Percentiles rank a stretch among this genome's conserved stretches.
phyloP scores from a whole-genome alignment of 169 alveolate species.

The Plasmodium billcollinsi region DNA sequence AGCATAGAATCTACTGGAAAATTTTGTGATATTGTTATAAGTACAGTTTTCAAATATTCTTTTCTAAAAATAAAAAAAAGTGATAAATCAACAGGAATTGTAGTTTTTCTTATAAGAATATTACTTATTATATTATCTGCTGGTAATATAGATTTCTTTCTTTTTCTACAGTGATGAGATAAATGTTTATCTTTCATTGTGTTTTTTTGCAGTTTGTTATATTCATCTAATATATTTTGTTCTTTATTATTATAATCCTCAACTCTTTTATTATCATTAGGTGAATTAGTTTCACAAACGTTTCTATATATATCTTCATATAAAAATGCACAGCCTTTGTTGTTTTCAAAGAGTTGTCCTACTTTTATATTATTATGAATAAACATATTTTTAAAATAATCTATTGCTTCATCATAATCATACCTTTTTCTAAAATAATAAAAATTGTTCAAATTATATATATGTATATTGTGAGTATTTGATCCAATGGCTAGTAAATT shows the following conservation, averaged over 20 bases:
- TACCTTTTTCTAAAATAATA: conserved; percentile 71
- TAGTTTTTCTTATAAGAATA: conserved; percentile 12
- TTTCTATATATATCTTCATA: neutral
- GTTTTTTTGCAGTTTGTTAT: neutral
- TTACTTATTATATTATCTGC: conserved; percentile 5
- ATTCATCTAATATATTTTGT: neutral
- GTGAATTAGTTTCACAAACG: too few species aligned
- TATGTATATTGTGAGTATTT: conserved; percentile 60
- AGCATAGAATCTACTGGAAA: conserved; percentile 42
- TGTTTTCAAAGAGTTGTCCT: conserved; percentile 26
- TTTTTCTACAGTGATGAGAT: neutral
- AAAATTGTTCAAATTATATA: conserved; percentile 72
- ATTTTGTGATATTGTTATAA: conserved; percentile 37
- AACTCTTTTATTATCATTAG: too few species aligned
- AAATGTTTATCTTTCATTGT: neutral
- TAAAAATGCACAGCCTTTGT: conserved; percentile 1
- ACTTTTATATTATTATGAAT: conserved; percentile 21
- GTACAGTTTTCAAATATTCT: conserved; percentile 50
- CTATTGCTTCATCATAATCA: conserved; percentile 59
- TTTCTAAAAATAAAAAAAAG: conserved; percentile 33
- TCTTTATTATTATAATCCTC: conserved; percentile 2
- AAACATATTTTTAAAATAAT: conserved; percentile 43
- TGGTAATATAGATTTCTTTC: neutral
- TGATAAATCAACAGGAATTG: conserved; percentile 34
- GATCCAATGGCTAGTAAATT: conserved; percentile 76